Evolutionary conservation across 495 filamentous ascomycete genomes (phyloP), one percentile per base, ranked within the genome.

Genomic region (Neurospora intermedia): DNA sequence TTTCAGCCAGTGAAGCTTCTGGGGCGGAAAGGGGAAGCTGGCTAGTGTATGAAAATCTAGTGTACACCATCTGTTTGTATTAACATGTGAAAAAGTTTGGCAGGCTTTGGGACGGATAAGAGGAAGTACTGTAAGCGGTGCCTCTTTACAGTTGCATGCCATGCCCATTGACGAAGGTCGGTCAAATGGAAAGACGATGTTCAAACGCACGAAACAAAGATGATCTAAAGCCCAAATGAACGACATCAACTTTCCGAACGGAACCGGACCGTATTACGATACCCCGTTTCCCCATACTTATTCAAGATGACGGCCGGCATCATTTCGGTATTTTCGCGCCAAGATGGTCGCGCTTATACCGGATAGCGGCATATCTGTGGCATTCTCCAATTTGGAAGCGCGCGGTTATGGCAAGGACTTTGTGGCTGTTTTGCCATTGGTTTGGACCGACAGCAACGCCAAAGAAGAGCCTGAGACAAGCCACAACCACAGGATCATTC

Each of bases 41-140:
- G 11, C 73, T 71, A 69, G 69, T 76, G 75, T 76, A 76, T 76
- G 72, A 46, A 45, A 45, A 70, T 5, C n/a, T 43, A 76, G 27
- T 76, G 74, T 74, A 76, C 43, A 72, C 69, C 48, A 75, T 62
- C 54, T 62, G 71, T 43, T 20, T 74, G 45, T 40, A 74, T 74
- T 72, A 69, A 75, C 54, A 74, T 72, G 41, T n/a, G 40, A 43
- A 74, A 38, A 41, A 35, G 13, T 35, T 13, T 35, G 27, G 27
- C 27, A 31, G 54, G 54, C 8, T 18, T 6, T 35, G 54, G 13
- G 6, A 31, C 15, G 27, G 54, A 15, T 6, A 18, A 18, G 54
- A 18, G 16, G 6, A 62, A 62, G 23, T 62, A n/a, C n/a, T n/a
- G n/a, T n/a, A 13, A 35, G 15, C 0, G 8, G 1, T 62, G 27